These are phyloP conservation scores for Dactylellina drechsleri DNA, from an alignment of 2,329 filamentous ascomycete species.

Conservation along the genomic window DNA sequence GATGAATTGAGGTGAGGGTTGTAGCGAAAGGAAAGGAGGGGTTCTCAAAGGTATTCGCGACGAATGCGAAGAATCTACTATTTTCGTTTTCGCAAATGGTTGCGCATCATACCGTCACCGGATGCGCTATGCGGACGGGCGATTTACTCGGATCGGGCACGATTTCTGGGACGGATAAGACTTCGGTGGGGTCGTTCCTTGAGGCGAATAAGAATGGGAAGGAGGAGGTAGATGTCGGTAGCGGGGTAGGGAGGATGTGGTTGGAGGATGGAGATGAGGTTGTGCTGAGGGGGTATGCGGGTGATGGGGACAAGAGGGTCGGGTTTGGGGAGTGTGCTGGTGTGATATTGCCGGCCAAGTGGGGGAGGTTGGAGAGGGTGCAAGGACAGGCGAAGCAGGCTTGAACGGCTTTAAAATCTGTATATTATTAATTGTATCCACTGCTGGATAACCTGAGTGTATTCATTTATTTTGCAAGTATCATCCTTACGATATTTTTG, in stretches of 20 bases:
- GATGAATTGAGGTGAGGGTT: background rate
- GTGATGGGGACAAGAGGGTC: constrained; percentile 72
- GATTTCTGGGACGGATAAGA: constrained; percentile 72
- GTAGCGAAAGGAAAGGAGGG: constrained; percentile 63
- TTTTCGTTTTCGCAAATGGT: constrained; percentile 87
- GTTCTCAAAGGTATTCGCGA: constrained; percentile 29
- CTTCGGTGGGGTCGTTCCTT: constrained; percentile 74
- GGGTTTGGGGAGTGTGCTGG: constrained; percentile 80
- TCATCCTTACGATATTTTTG: too few relatives aligned
- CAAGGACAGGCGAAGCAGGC: constrained; percentile 36
- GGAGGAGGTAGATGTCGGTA: constrained; percentile 67
- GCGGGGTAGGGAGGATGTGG: constrained; percentile 70
- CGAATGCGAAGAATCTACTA: constrained; percentile 72
- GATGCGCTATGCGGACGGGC: constrained; percentile 77
- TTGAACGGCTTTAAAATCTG: background rate
- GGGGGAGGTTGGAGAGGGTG: constrained; percentile 43
- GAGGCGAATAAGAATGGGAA: constrained; percentile 79
- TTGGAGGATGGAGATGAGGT: constrained; percentile 79
- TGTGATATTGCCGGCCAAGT: constrained; percentile 67
- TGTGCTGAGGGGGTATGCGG: constrained; percentile 72
- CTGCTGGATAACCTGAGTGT: background rate
- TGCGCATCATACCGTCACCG: constrained; percentile 79
- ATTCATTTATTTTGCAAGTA: too few relatives aligned
- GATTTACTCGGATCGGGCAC: constrained; percentile 83
- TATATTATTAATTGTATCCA: constrained; percentile 8